These are phyloP conservation scores for Saccharomyces hybrid DNA, from an alignment of 1,139 yeast species.

Conservation along the genomic window DNA sequence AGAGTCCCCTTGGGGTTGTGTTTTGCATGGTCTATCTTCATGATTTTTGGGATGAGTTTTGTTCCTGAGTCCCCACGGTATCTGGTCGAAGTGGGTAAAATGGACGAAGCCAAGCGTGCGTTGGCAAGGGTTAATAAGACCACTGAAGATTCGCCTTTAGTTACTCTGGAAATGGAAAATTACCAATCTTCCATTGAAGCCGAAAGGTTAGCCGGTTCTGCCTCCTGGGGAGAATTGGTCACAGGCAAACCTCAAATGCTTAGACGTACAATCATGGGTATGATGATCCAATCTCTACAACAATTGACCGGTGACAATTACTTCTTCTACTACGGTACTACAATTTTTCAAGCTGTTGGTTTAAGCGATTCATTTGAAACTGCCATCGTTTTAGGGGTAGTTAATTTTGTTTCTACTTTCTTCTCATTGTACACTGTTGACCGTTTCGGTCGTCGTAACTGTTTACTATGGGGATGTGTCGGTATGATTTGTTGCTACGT, in stretches of 20 bases:
- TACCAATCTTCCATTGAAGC: constrained; percentile 56
- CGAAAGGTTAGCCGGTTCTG: constrained; percentile 54
- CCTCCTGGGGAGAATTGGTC: constrained; percentile 55
- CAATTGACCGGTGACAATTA: constrained; percentile 73
- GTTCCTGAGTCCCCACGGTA: constrained; percentile 78
- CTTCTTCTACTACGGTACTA: constrained; percentile 73
- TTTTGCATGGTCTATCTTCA: constrained; percentile 37
- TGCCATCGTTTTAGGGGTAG: constrained; percentile 65
- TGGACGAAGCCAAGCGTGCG: constrained; percentile 51
- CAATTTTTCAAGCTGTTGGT: constrained; percentile 68
- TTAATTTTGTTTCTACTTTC: constrained; percentile 68
- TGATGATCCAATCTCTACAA: constrained; percentile 57
- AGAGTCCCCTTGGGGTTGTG: constrained; percentile 52
- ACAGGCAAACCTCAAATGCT: constrained; percentile 49
- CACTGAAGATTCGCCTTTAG: constrained; percentile 46
- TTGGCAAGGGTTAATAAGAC: constrained; percentile 53
- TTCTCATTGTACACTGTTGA: constrained; percentile 59
- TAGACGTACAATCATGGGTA: constrained; percentile 55
- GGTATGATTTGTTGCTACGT: constrained; percentile 58
- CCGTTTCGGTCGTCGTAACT: constrained; percentile 57
- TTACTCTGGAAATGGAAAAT: constrained; percentile 49
- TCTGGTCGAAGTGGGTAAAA: constrained; percentile 43
- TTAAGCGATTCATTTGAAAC: constrained; percentile 63
- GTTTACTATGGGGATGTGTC: constrained; percentile 53
- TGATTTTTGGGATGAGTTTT: constrained; percentile 43